Conservation (phyloP, 2,329 filamentous ascomycete species). For the Ampelomyces quisqualis region DNA sequence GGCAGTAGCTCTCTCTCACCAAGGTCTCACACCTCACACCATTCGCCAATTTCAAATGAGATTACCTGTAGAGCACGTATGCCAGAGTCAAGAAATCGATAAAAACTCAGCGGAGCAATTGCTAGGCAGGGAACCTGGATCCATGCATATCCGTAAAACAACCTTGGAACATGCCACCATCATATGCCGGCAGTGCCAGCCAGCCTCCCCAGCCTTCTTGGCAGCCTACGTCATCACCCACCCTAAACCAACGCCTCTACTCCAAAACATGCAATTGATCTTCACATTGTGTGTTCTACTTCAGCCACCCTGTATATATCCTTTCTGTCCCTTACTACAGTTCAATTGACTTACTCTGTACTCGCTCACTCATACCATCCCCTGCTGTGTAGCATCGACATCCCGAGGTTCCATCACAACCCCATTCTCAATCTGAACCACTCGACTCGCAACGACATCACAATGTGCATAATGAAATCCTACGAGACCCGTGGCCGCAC, state of each 20-base stretch:
- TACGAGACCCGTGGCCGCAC: constrained; percentile 29
- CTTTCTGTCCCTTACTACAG: too few species aligned
- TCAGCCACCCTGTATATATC: not conserved
- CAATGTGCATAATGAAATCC: constrained; percentile 39
- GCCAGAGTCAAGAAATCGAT: not conserved
- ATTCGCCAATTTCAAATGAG: not conserved
- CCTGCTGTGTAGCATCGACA: not conserved
- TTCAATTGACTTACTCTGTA: too few species aligned
- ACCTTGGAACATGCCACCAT: constrained; percentile 11
- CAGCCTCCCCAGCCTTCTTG: not conserved
- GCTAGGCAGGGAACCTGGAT: not conserved
- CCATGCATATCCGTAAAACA: constrained; percentile 5
- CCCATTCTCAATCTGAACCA: not conserved
- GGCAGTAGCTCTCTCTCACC: too few species aligned
- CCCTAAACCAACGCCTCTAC: constrained; percentile 1
- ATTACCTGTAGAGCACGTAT: not conserved
- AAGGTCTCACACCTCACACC: too few species aligned
- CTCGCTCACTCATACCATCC: not conserved
- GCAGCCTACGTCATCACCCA: constrained; percentile 1
- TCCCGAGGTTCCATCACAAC: not conserved
- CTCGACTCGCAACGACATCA: too few species aligned
- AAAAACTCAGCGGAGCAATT: not conserved
- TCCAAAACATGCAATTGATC: not conserved
- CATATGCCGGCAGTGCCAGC: too few species aligned
- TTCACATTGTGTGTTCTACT: not conserved